phyloP scores from a whole-genome alignment of 2,329 filamentous ascomycete species.

The Geosmithia putterillii region DNA sequence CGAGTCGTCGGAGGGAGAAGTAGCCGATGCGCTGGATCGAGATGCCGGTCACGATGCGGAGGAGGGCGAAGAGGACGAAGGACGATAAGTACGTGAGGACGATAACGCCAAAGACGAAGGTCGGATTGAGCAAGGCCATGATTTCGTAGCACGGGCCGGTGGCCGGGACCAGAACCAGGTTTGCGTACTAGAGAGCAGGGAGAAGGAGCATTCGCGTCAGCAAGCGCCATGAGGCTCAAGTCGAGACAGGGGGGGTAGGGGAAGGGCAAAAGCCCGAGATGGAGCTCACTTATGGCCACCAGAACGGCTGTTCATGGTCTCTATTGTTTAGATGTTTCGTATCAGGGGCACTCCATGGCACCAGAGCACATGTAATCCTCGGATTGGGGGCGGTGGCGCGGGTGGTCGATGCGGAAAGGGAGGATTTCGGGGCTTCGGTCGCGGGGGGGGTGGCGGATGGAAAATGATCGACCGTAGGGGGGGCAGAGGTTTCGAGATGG shows the following conservation, averaged over 20 bases:
- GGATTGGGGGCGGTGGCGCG: no score
- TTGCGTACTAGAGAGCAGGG: background rate
- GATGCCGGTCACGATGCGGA: slow-evolving; percentile 84
- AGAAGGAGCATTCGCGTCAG: background rate
- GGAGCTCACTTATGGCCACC: background rate
- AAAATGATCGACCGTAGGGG: background rate
- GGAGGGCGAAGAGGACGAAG: slow-evolving; percentile 84
- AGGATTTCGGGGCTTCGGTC: background rate
- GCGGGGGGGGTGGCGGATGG: background rate
- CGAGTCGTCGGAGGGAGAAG: slow-evolving; percentile 79
- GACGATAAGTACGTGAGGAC: slow-evolving; percentile 82
- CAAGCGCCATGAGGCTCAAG: background rate
- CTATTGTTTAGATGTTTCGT: background rate
- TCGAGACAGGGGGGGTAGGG: background rate
- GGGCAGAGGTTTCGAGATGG: background rate
- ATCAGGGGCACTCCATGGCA: background rate
- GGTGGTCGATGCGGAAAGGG: background rate
- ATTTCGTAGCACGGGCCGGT: slow-evolving; percentile 7
- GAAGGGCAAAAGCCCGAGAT: background rate
- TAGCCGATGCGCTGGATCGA: slow-evolving; percentile 95
- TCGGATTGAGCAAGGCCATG: slow-evolving; percentile 59
- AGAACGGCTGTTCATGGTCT: background rate
- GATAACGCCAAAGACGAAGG: slow-evolving; percentile 76
- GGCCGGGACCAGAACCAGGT: slow-evolving; percentile 1
- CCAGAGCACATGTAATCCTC: background rate